Base-by-base conservation (phyloP, 805 yeast species). In the Cyberlindnera mycetangii region DNA sequence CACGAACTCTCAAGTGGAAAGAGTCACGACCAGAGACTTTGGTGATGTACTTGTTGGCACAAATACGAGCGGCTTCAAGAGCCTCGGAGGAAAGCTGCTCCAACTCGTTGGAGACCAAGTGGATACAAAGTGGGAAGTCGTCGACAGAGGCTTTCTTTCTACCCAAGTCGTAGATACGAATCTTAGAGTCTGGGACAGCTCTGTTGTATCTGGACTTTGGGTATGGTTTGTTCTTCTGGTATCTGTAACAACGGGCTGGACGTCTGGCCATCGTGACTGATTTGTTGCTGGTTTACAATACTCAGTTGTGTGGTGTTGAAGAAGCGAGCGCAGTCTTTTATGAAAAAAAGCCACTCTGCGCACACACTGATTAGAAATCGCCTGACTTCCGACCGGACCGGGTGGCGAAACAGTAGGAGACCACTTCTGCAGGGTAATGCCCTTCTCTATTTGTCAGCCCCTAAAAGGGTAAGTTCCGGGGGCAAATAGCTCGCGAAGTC, bases 161-260 rank as follows among this genome's bases (percentile, higher is more conserved):
- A 79, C 99, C 99, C 71, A 93, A 83, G 78, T 93, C 99, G 75
- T 85, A 93, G 76, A 93, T 89, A 82, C 97, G 89, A 76, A 93
- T 89, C 89, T 93, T 93, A 67, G 98, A 83, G 78, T 93, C 99
- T 78, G 99, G 99, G 72, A 93, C 99, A 79, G 97, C 98, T 85
- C 99, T 92, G 92, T 93, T 93, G 89, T 90, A 93, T 81, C 99
- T 90, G 69, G 98, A 90, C 85, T 93, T 93, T 81, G 99, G 99
- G 87, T 83, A 93, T 70, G 99, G 99, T 84, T 93, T 93, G 96
- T 93, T 93, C 88, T 93, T 93, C 87, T 97, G 95, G 95, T 92
- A 93, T 83, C 99, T 89, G 97, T 93, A 93, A 83, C 99, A 93
- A 85, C 98, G 89, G 84, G 99, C 99, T 78, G 99, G 99, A 86